Conservation (phyloP, 1,284 basidiomycete genomes). For the Pascua guehoae region DNA sequence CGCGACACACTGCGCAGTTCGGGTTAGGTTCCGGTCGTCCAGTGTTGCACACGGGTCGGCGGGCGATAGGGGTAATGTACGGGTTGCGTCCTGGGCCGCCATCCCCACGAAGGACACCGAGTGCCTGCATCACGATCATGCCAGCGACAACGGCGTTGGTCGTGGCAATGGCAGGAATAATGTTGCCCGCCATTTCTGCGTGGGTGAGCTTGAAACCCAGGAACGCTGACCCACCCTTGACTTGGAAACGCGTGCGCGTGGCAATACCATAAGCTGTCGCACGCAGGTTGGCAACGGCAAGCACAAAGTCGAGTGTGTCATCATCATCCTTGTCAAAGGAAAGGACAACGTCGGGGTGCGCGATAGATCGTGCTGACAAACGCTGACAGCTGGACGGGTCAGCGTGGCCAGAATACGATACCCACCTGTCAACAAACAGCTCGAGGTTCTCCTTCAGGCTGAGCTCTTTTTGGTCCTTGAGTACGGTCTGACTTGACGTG, state of each 20-base stretch:
- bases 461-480: slow-evolving; percentile 77
- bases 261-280: slow-evolving; percentile 85
- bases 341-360: slow-evolving; percentile 68
- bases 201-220: slow-evolving; percentile 7
- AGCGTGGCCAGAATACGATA: too few species aligned
- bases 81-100: slow-evolving; percentile 40
- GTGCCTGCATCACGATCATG: slow-evolving; percentile 84
- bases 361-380: slow-evolving; percentile 67
- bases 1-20: slow-evolving; percentile 77
- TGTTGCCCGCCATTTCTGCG: slow-evolving; percentile 98
- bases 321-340: slow-evolving; percentile 98
- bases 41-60: slow-evolving; percentile 30
- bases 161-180: slow-evolving; percentile 97
- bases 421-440: slow-evolving; percentile 62
- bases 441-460: slow-evolving; percentile 73
- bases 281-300: slow-evolving; percentile 87
- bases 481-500: slow-evolving; percentile 27
- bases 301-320: slow-evolving; percentile 93
- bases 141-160: slow-evolving; percentile 98
- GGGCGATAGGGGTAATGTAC: slow-evolving; percentile 53
- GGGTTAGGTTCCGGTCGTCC: slow-evolving; percentile 62
- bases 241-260: slow-evolving; percentile 87
- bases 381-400: slow-evolving; percentile 61
- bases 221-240: slow-evolving; percentile 65
- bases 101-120: slow-evolving; percentile 62